phyloP scores from a whole-genome alignment of 106 monocot genomes.

The Acanthochlamys bracteata region DNA sequence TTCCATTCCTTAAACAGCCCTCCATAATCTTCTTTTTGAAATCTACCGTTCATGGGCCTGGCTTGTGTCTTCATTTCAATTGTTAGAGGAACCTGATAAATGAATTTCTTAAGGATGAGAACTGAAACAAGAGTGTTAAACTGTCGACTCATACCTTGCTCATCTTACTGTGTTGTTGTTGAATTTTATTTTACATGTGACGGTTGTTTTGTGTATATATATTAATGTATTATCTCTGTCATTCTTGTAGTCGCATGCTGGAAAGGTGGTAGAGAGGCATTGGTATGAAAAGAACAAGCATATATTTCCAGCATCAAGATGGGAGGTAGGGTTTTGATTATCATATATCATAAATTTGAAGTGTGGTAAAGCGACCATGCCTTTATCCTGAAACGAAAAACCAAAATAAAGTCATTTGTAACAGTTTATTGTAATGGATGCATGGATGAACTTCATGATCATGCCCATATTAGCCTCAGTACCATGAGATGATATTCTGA shows the following conservation, averaged over 20 bases:
- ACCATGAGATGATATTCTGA: background rate
- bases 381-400: background rate
- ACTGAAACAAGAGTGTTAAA: no score
- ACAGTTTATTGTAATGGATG: background rate
- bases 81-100: no score
- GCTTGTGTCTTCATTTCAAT: no score
- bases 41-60: no score
- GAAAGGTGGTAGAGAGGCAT: slow-evolving; percentile 97
- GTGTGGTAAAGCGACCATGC: background rate
- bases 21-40: no score
- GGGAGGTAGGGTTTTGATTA: slow-evolving; percentile 58
- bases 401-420: background rate
- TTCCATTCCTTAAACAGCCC: no score
- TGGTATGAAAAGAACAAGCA: slow-evolving; percentile 99
- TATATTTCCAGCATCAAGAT: slow-evolving; percentile 98
- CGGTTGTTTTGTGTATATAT: background rate
- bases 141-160: no score
- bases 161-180: no score
- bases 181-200: no score
- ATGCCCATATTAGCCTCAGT: background rate
- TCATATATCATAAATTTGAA: background rate
- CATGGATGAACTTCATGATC: background rate
- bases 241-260: slow-evolving; percentile 88
- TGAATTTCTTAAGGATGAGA: no score
- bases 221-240: background rate